Evolutionary conservation across 306 rosid genomes (phyloP), one percentile per base, ranked within the genome.

Genomic region (Canavalia ensiformis): DNA sequence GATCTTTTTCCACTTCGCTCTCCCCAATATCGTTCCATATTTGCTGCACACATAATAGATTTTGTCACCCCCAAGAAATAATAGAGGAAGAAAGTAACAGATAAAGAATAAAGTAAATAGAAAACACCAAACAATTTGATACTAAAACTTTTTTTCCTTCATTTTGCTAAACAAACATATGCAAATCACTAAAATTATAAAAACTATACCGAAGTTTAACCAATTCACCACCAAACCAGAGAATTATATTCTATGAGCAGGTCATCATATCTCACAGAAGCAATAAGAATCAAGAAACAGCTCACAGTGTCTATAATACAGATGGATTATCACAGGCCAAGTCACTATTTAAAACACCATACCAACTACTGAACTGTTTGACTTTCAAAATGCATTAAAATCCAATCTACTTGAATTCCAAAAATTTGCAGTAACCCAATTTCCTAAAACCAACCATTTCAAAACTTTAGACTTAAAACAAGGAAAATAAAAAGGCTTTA

Each of bases 21-120:
- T 95, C 99, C 54, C 99, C 99, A 66, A 95, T 95, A 86, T 95
- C 99, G 65, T 84, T 89, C 99, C 98, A 93, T 88, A 95, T 85
- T 93, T 91, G 94, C 99, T 95, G 92, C 83, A 78, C 42, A 66
- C 72, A 85, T 44, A 76, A 77, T 65, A 46, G 12, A 29, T 2
- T 39, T 71, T 10, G 7, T 83, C 65, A 86, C 34, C 45, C 45
- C 69, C 47, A 70, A 70, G 68, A 55, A 33, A 68, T 42, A 34
- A 45, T 8, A 11, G 74, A 42, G 8, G 70, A 46, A 39, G 2
- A 57, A 25, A 46, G 44, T n/a, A 59, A 50, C 41, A 78, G 11
- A 44, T 18, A 78, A 54, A 13, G 68, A 66, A 41, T 5, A 70
- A 59, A 63, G 25, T 37, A 35, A 49, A 70, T 29, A 0, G 46